Evolutionary conservation across 768 basidiomycete species (phyloP).

Genomic region (Leucocoprinus birnbaumii): DNA sequence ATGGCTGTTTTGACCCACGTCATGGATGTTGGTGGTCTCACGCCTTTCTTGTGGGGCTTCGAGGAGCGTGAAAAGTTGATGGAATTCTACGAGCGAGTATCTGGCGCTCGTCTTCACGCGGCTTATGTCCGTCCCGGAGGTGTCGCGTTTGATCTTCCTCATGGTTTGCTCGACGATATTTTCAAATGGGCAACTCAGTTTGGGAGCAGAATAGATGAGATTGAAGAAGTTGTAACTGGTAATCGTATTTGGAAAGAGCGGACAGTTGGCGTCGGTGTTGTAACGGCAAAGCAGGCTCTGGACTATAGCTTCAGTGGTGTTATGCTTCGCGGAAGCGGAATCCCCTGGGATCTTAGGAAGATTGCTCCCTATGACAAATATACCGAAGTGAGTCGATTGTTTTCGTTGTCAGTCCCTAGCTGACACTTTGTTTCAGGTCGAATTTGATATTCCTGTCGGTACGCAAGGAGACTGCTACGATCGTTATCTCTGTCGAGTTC

Average conservation of each 20-base stretch:
- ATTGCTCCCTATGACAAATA: conserved; percentile 95
- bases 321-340: conserved; percentile 92
- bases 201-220: conserved; percentile 85
- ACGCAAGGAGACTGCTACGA: conserved; percentile 98
- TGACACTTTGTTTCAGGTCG: conserved; percentile 54
- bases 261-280: conserved; percentile 85
- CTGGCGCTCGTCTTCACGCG: conserved; percentile 93
- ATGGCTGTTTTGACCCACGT: conserved; percentile 97
- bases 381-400: conserved; percentile 59
- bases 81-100: conserved; percentile 99
- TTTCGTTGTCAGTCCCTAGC: conserved; percentile 1
- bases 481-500: conserved; percentile 94
- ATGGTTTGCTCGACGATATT: conserved; percentile 98
- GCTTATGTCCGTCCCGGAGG: conserved; percentile 99
- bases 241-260: conserved; percentile 99
- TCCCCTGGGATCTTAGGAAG: conserved; percentile 94
- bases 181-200: conserved; percentile 99
- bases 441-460: conserved; percentile 96
- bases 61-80: conserved; percentile 99
- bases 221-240: conserved; percentile 96
- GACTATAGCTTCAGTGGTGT: conserved; percentile 95
- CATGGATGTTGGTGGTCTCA: conserved; percentile 97
- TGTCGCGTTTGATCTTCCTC: conserved; percentile 96
- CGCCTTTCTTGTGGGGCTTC: conserved; percentile 99
- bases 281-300: conserved; percentile 89